phyloP scores from a whole-genome alignment of 2,329 filamentous ascomycete species.

The Stemphylium beticola region DNA sequence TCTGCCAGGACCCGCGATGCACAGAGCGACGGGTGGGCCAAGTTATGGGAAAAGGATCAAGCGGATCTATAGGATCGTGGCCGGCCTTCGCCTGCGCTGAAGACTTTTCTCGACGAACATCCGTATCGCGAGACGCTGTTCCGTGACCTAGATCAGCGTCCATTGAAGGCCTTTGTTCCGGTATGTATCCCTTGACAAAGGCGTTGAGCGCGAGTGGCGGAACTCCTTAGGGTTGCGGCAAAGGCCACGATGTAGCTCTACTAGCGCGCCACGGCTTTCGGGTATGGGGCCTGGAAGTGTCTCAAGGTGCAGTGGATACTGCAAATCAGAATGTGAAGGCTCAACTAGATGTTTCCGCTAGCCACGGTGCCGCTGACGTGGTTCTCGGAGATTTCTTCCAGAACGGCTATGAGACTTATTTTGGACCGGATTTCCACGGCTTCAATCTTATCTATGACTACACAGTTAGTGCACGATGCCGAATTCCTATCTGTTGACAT shows the following conservation, averaged over 20 bases:
- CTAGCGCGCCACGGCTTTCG: conserved; percentile 76
- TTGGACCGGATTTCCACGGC: conserved; percentile 26
- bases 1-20: conserved; percentile 13
- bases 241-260: conserved; percentile 78
- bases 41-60: conserved; percentile 59
- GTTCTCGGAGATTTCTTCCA: conserved; percentile 69
- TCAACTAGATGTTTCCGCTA: conserved; percentile 12
- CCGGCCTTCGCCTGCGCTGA: conserved; percentile 59
- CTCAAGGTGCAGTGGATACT: conserved; percentile 51
- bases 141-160: conserved; percentile 27
- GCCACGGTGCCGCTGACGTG: conserved; percentile 57
- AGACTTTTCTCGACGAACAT: conserved; percentile 17
- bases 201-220: neutral
- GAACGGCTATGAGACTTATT: conserved; percentile 57
- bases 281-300: conserved; percentile 73
- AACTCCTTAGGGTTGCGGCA: conserved; percentile 66
- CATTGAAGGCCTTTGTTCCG: conserved; percentile 72
- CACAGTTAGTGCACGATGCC: conserved; percentile 51
- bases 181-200: conserved; percentile 6
- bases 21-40: conserved; percentile 53
- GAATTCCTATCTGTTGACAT: neutral
- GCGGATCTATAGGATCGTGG: conserved; percentile 63
- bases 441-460: conserved; percentile 69
- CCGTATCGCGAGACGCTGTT: conserved; percentile 36
- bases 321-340: conserved; percentile 19